These are phyloP conservation scores for Tillandsia leiboldiana DNA, from an alignment of 176 grass and related monocot species.

Conservation along the genomic window DNA sequence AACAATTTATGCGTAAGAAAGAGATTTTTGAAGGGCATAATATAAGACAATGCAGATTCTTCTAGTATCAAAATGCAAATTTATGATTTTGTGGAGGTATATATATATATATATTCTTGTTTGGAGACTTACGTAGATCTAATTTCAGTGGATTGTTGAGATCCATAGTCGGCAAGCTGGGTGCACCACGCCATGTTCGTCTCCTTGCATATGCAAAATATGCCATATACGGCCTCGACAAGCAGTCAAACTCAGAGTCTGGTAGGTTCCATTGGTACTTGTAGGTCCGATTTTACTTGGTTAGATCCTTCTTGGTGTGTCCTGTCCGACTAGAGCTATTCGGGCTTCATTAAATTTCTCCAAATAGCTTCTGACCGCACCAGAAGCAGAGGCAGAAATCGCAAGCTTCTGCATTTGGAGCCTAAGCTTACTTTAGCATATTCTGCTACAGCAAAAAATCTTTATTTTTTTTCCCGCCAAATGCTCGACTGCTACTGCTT, in stretches of 20 bases:
- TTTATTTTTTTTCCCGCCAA: background rate
- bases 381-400: no score
- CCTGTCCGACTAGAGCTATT: no score
- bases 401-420: no score
- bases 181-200: slow-evolving; percentile 50
- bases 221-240: slow-evolving; percentile 63
- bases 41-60: no score
- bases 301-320: no score
- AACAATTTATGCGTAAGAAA: no score
- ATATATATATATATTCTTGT: slow-evolving; percentile 3
- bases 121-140: slow-evolving; percentile 16
- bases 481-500: slow-evolving; percentile 12
- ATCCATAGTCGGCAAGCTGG: slow-evolving; percentile 71
- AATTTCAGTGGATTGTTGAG: slow-evolving; percentile 60
- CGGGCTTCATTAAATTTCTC: no score
- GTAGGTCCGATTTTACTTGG: background rate
- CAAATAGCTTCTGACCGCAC: no score
- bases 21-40: no score
- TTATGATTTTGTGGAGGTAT: background rate
- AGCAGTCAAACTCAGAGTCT: slow-evolving; percentile 32
- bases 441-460: background rate
- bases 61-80: no score
- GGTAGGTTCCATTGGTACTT: slow-evolving; percentile 8
- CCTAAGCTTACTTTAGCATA: background rate
- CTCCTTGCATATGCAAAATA: slow-evolving; percentile 80